Evolutionary conservation across 164 flowering plant species (phyloP), one percentile per base, ranked within the genome.

Genomic region (Protea cynaroides): DNA sequence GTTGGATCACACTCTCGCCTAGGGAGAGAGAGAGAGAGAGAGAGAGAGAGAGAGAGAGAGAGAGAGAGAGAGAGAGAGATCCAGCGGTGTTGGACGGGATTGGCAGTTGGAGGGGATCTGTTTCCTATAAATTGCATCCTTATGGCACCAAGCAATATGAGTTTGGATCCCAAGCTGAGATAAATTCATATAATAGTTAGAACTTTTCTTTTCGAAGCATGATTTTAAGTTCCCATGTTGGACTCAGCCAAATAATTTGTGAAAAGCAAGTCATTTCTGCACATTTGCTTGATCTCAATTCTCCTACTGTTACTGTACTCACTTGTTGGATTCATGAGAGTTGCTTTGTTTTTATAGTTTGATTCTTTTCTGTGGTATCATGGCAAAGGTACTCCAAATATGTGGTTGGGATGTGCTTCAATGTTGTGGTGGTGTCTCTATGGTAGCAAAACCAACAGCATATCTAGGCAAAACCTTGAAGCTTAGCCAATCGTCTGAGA

Each of bases 361-460:
- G 19, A 64, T 59, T 17, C 7, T 14, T 58, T 43, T 4, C 63
- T 47, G 17, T 62, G 37, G 21, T 67, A 4, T 53, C 44, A 8
- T 63, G 56, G 69, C 49, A 37, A 64, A 94, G 99, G 75, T 88
- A 11, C 86, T 94, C 19, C 81, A 80, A 74, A 80, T 58, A 12
- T 75, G 83, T 72, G 97, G 99, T 25, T 94, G 99, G 99, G 87
- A 89, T 8, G 92, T 85, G 64, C 49, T 91, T 8, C 80, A 79
- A 47, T 69, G 89, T 68, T 24, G 65, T 40, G 87, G 81, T 36
- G 99, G 97, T 47, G 73, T 86, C 23, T 94, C 99, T 0, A 72
- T 91, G 83, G 82, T 91, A 56, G 99, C 99, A 61, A 91, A 84
- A 74, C 97, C 99, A 44, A 75, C 86, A 57, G 80, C 87, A 17